Conservation (phyloP, 371 early-diverging fungal species). For the Umbelopsis sp. region DNA sequence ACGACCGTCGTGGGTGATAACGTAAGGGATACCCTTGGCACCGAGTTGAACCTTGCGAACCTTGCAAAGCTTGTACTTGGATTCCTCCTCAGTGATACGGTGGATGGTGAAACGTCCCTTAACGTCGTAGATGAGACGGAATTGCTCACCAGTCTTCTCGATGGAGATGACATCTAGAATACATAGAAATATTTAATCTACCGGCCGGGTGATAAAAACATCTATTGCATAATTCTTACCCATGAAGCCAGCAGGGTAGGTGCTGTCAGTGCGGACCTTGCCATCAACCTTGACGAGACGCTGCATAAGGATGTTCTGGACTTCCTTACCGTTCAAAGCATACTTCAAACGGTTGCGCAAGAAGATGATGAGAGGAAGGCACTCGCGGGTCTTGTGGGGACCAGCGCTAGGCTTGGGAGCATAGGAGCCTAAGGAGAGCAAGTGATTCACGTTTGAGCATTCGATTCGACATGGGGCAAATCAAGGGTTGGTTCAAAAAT, state of each 20-base stretch:
- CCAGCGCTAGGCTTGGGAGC: constrained; percentile 99
- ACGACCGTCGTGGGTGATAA: constrained; percentile 99
- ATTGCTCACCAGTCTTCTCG: constrained; percentile 99
- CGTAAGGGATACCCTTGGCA: constrained; percentile 94
- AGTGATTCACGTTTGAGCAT: constrained; percentile 21
- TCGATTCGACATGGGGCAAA: not conserved
- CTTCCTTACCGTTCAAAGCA: constrained; percentile 98
- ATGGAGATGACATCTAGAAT: constrained; percentile 90
- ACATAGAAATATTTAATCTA: not conserved
- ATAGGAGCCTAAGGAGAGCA: constrained; percentile 54
- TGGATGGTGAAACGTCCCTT: constrained; percentile 99
- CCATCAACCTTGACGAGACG: constrained; percentile 99
- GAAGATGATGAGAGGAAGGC: constrained; percentile 98
- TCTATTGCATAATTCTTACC: constrained; percentile 25
- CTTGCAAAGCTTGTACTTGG: constrained; percentile 99
- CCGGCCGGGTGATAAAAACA: not conserved
- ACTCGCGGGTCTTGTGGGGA: constrained; percentile 99
- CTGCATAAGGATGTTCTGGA: constrained; percentile 96
- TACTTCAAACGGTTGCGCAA: constrained; percentile 99
- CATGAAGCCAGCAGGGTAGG: constrained; percentile 99
- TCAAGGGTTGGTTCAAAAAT: no score
- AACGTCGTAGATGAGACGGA: constrained; percentile 98
- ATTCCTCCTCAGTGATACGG: constrained; percentile 98
- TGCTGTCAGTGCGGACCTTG: constrained; percentile 98
- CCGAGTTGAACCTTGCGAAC: constrained; percentile 95